A percentile compares a stretch with the other conserved stretches of the same genome.
These are phyloP conservation scores for Nematocida parisii DNA, from an alignment of 371 early-diverging fungal species.

Conservation along the genomic window DNA sequence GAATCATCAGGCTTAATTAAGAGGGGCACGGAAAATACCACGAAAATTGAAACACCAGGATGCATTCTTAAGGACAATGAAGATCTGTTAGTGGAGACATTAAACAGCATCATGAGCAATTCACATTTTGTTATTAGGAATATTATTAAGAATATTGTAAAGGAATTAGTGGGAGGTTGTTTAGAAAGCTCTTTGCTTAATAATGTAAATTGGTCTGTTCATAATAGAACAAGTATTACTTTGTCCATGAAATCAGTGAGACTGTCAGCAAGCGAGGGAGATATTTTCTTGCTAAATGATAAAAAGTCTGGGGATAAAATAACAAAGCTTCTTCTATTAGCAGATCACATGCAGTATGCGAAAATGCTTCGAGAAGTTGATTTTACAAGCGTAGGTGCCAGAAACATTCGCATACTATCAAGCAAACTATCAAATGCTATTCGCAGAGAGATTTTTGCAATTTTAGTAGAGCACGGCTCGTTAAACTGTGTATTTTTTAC, in stretches of 20 bases:
- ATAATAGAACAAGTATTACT: constrained; percentile 7
- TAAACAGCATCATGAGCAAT: constrained; percentile 18
- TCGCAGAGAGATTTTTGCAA: background rate
- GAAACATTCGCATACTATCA: constrained; percentile 34
- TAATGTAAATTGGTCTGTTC: constrained; percentile 16
- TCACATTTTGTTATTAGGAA: constrained; percentile 48
- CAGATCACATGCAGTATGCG: constrained; percentile 9
- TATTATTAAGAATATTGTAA: constrained; percentile 27
- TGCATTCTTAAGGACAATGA: constrained; percentile 2
- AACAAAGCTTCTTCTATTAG: constrained; percentile 10
- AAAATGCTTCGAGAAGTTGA: background rate
- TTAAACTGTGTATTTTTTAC: constrained; percentile 40
- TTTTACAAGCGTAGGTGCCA: constrained; percentile 12
- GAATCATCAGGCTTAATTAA: too few relatives aligned
- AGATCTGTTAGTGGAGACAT: background rate
- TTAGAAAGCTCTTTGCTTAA: background rate
- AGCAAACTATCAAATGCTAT: background rate
- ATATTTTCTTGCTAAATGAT: constrained; percentile 23
- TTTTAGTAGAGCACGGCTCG: background rate
- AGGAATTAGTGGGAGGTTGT: constrained; percentile 1
- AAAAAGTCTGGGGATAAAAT: constrained; percentile 27
- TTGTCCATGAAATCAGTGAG: background rate
- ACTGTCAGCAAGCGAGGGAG: background rate
- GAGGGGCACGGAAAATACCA: background rate
- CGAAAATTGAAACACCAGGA: background rate